A percentile compares a stretch with the other conserved stretches of the same genome.
Conservation (phyloP, 164 flowering plant species). For the Magnolia officinalis region DNA sequence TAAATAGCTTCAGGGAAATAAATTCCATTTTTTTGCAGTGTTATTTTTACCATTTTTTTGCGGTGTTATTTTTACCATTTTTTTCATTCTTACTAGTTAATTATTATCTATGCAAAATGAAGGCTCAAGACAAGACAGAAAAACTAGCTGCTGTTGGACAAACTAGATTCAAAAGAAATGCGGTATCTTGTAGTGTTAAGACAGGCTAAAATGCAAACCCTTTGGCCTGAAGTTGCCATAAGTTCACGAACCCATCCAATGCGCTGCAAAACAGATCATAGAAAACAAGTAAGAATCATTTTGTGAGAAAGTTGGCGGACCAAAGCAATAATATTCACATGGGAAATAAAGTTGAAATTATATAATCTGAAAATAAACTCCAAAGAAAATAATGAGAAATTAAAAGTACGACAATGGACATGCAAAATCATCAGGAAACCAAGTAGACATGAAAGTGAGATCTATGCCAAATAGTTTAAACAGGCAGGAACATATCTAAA, state of each 20-base stretch:
- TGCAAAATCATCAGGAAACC: background rate
- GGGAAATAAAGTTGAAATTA: background rate
- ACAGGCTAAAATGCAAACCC: slow-evolving; percentile 41
- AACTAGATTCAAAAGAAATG: background rate
- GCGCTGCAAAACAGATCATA: slow-evolving; percentile 52
- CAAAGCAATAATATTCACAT: background rate
- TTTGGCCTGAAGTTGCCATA: slow-evolving; percentile 79
- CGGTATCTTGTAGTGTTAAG: background rate
- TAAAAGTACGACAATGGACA: background rate
- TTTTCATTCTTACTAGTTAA: too few relatives aligned
- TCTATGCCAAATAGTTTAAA: background rate
- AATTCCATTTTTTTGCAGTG: background rate
- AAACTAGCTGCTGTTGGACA: background rate
- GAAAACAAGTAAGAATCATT: background rate
- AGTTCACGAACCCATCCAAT: slow-evolving; percentile 85
- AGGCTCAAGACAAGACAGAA: too few relatives aligned
- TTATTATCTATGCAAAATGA: too few relatives aligned
- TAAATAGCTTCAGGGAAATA: background rate
- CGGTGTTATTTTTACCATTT: background rate
- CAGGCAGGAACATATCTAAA: too few relatives aligned
- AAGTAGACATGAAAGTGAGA: background rate
- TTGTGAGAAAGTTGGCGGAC: background rate
- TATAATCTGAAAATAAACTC: background rate
- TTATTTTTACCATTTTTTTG: background rate
- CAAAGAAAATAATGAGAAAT: background rate